Percentiles rank a stretch among this genome's conserved stretches.
phyloP scores from a whole-genome alignment of 768 basidiomycete genomes.

The Suillus hirtellus region DNA sequence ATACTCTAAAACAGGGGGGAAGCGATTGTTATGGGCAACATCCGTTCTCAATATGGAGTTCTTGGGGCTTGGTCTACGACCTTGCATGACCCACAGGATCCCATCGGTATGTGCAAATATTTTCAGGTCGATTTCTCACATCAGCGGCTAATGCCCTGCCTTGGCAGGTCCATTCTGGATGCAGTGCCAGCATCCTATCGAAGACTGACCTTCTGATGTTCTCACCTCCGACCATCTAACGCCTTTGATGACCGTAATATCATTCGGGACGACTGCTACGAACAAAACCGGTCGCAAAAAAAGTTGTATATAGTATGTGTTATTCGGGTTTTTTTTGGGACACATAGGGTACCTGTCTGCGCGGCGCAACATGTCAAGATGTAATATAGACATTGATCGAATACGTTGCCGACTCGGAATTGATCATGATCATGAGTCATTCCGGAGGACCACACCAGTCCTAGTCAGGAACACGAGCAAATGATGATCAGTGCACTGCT shows the following conservation, averaged over 20 bases:
- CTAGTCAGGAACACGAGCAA: neutral
- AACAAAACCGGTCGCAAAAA: neutral
- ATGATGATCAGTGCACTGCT: neutral
- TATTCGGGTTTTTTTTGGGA: neutral
- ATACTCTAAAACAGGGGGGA: slow-evolving; percentile 45
- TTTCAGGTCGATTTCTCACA: neutral
- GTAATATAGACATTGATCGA: neutral
- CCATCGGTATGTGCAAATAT: slow-evolving; percentile 38
- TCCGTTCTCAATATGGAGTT: slow-evolving; percentile 60
- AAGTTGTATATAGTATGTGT: slow-evolving; percentile 1
- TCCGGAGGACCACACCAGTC: too few species aligned
- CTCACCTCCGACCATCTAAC: neutral
- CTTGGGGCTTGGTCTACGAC: slow-evolving; percentile 55
- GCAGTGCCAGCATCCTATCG: slow-evolving; percentile 24
- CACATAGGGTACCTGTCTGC: too few species aligned
- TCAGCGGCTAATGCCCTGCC: neutral
- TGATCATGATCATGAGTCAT: neutral
- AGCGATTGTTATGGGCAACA: slow-evolving; percentile 60
- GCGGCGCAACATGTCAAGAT: too few species aligned
- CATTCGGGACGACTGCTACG: neutral
- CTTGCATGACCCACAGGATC: slow-evolving; percentile 47
- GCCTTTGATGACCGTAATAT: neutral
- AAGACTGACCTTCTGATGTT: slow-evolving; percentile 17
- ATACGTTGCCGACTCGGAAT: neutral
- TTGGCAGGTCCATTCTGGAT: slow-evolving; percentile 31